These are phyloP conservation scores for Acorus calamus DNA, from an alignment of 106 monocot species.

Conservation along the genomic window DNA sequence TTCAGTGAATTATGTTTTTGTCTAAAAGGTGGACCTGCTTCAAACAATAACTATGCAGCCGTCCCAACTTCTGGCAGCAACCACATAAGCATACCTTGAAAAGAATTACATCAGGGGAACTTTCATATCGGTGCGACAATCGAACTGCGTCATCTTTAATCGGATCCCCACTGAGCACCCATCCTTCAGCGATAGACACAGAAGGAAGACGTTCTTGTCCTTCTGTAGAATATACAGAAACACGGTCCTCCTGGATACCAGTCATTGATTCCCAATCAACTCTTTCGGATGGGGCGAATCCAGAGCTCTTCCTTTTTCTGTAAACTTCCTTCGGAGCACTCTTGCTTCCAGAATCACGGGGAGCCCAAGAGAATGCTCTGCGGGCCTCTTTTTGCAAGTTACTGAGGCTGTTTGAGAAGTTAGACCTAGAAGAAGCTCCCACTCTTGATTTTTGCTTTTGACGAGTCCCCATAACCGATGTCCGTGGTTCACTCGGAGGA, in stretches of 20 bases:
- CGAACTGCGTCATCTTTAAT: conserved; percentile 66
- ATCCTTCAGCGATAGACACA: conserved; percentile 68
- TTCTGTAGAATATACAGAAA: conserved; percentile 30
- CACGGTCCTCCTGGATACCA: conserved; percentile 55
- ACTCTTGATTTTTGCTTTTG: conserved; percentile 61
- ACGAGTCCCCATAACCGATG: conserved; percentile 44
- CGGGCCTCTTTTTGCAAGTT: conserved; percentile 87
- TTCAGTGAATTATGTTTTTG: no score
- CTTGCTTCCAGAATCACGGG: conserved; percentile 62
- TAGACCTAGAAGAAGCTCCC: conserved; percentile 32
- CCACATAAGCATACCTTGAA: conserved; percentile 45
- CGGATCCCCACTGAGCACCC: conserved; percentile 77
- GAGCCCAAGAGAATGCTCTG: conserved; percentile 79
- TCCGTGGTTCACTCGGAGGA: conserved; percentile 55
- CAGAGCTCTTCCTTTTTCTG: conserved; percentile 81
- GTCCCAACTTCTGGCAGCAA: not conserved
- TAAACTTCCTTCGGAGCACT: conserved; percentile 38
- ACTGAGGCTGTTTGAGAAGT: conserved; percentile 56
- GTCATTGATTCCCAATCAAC: conserved; percentile 51
- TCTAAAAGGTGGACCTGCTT: no score
- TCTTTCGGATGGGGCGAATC: conserved; percentile 38
- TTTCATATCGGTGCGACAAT: conserved; percentile 74
- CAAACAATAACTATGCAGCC: not conserved
- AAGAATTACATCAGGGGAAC: conserved; percentile 85
- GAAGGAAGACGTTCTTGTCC: conserved; percentile 73